Evolutionary conservation across 2,329 filamentous ascomycete genomes (phyloP).

Genomic region (Alternaria sp.): DNA sequence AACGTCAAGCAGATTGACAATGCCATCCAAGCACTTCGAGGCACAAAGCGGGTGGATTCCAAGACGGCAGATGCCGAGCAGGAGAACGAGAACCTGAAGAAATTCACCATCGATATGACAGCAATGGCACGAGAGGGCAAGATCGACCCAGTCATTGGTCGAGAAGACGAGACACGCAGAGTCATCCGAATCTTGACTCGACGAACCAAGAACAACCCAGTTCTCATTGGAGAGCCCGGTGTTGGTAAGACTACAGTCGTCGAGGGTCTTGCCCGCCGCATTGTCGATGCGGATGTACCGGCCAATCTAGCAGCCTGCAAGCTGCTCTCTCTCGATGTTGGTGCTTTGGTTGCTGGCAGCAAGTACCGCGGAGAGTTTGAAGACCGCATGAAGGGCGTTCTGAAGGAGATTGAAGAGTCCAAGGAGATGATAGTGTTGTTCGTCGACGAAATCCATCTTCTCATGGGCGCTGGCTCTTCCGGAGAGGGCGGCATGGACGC

Average conservation of each 20-base stretch:
- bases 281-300: slow-evolving; percentile 95
- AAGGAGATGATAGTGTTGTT: slow-evolving; percentile 98
- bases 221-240: slow-evolving; percentile 96
- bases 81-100: slow-evolving; percentile 94
- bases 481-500: slow-evolving; percentile 99
- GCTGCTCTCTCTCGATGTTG: slow-evolving; percentile 92
- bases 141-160: slow-evolving; percentile 94
- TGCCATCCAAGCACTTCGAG: slow-evolving; percentile 89
- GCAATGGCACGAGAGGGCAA: slow-evolving; percentile 95
- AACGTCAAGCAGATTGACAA: slow-evolving; percentile 90
- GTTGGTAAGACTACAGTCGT: slow-evolving; percentile 98
- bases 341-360: slow-evolving; percentile 92
- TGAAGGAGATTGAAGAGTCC: slow-evolving; percentile 94
- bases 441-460: slow-evolving; percentile 96
- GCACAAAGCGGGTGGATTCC: slow-evolving; percentile 91
- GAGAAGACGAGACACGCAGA: slow-evolving; percentile 93
- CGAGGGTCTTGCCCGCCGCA: slow-evolving; percentile 92
- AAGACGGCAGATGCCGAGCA: slow-evolving; percentile 93
- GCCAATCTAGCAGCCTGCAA: slow-evolving; percentile 94
- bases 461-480: slow-evolving; percentile 95
- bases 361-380: slow-evolving; percentile 99
- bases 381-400: slow-evolving; percentile 97
- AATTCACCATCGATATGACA: slow-evolving; percentile 99
- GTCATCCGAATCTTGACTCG: slow-evolving; percentile 91
- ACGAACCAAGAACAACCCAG: slow-evolving; percentile 98